phyloP scores from a whole-genome alignment of 2,329 filamentous ascomycete genomes.

The Hypomyces perniciosus region DNA sequence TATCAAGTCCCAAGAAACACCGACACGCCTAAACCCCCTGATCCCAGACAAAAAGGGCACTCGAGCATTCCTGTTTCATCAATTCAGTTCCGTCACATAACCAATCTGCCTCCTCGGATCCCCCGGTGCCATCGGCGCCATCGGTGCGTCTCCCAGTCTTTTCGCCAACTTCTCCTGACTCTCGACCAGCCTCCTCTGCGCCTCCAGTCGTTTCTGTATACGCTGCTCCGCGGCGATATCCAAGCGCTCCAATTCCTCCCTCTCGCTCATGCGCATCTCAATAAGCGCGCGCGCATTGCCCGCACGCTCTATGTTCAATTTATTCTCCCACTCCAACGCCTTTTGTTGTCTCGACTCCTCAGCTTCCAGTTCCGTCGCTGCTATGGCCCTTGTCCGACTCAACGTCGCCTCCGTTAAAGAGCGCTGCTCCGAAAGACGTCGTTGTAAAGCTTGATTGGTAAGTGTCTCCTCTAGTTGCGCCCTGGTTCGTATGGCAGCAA shows the following conservation, averaged over 20 bases:
- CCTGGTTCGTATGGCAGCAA: conserved; percentile 37
- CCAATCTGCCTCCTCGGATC: conserved; percentile 45
- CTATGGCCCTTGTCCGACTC: conserved; percentile 38
- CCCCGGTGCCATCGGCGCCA: conserved; percentile 15
- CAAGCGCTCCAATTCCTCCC: conserved; percentile 44
- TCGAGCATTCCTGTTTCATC: conserved; percentile 2
- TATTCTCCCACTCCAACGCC: conserved; percentile 44
- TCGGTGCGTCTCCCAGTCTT: conserved; percentile 38
- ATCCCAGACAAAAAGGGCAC: no score
- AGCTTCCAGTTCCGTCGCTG: conserved; percentile 40
- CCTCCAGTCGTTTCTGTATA: conserved; percentile 39
- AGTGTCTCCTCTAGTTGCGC: conserved; percentile 42
- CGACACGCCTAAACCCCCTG: no score
- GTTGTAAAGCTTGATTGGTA: conserved; percentile 25
- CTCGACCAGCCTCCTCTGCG: conserved; percentile 50
- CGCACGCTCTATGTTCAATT: conserved; percentile 39
- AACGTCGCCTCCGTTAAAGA: conserved; percentile 41
- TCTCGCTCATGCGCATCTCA: conserved; percentile 42
- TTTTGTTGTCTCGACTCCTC: conserved; percentile 39
- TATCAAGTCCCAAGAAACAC: no score
- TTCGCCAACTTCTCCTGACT: conserved; percentile 35
- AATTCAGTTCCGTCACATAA: conserved; percentile 49
- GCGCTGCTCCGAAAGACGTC: conserved; percentile 40
- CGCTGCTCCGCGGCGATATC: conserved; percentile 42
- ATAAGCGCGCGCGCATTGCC: conserved; percentile 45